A percentile compares a stretch with the other conserved stretches of the same genome.
phyloP scores from a whole-genome alignment of 2,329 filamentous ascomycete genomes.

The Fusarium anthophilum region DNA sequence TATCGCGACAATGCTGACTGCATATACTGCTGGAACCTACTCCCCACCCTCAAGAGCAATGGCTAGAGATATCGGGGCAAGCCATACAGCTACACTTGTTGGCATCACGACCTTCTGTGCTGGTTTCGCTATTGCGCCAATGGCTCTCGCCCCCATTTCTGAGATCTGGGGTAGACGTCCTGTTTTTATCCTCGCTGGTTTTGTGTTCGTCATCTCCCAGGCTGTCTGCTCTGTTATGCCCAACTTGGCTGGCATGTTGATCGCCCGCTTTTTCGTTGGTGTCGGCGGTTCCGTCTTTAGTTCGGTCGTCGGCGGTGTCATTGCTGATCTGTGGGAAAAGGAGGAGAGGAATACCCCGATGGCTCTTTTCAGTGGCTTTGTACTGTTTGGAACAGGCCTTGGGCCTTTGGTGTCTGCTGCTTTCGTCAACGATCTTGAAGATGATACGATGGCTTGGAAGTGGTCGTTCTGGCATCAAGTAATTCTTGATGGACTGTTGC shows the following conservation, averaged over 20 bases:
- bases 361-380: conserved; percentile 84
- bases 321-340: conserved; percentile 85
- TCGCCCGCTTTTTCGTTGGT: conserved; percentile 80
- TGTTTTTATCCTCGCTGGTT: conserved; percentile 78
- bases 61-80: conserved; percentile 71
- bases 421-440: conserved; percentile 69
- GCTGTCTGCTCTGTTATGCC: conserved; percentile 77
- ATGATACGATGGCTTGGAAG: conserved; percentile 67
- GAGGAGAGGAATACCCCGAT: conserved; percentile 87
- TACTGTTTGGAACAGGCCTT: conserved; percentile 80
- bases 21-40: conserved; percentile 84
- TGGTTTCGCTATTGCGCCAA: conserved; percentile 85
- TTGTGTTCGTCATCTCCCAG: conserved; percentile 76
- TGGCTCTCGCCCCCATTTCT: conserved; percentile 87
- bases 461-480: conserved; percentile 92
- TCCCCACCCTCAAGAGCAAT: conserved; percentile 75
- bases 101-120: conserved; percentile 85
- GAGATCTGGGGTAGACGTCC: conserved; percentile 89
- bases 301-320: conserved; percentile 91
- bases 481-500: conserved; percentile 72
- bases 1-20: conserved; percentile 78
- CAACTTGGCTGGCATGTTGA: conserved; percentile 76
- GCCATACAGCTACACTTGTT: conserved; percentile 70
- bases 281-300: conserved; percentile 82
- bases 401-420: conserved; percentile 78